phyloP scores from a whole-genome alignment of 2,329 filamentous ascomycete species.

The Pseudogymnoascus sp. region DNA sequence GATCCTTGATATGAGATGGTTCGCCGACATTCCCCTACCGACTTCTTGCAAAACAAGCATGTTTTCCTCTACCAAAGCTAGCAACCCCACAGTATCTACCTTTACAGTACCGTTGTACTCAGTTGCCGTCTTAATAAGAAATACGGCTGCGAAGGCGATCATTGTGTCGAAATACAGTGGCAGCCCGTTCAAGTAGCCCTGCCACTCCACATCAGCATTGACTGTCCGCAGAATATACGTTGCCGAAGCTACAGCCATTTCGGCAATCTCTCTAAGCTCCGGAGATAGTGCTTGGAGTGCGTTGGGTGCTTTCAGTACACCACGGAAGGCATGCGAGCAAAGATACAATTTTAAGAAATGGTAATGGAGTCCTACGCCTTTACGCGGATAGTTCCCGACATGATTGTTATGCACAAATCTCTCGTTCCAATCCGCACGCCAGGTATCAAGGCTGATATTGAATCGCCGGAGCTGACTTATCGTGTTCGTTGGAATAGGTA shows the following conservation, averaged over 20 bases:
- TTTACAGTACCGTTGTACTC: conserved; percentile 15
- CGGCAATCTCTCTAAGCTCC: conserved; percentile 25
- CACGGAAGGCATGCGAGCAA: conserved; percentile 37
- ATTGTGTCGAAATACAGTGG: conserved; percentile 26
- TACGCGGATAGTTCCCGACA: conserved; percentile 35
- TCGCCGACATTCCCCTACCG: not conserved
- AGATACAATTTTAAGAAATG: conserved; percentile 38
- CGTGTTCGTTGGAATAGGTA: conserved; percentile 16
- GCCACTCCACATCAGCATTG: conserved; percentile 21
- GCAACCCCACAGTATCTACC: conserved; percentile 22
- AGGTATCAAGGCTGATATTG: conserved; percentile 20
- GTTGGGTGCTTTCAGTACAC: conserved; percentile 14
- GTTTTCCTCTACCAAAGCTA: conserved; percentile 2
- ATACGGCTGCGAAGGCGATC: conserved; percentile 27
- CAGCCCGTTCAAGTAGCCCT: conserved; percentile 23
- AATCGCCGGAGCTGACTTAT: conserved; percentile 20
- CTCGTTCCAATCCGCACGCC: conserved; percentile 22
- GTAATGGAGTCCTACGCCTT: conserved; percentile 35
- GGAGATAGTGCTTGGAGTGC: conserved; percentile 10
- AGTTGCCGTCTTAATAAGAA: conserved; percentile 23
- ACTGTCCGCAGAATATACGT: conserved; percentile 23
- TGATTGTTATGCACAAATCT: conserved; percentile 25
- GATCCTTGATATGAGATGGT: not conserved
- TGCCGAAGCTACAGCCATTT: conserved; percentile 23
- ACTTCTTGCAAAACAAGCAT: conserved; percentile 10